Evolutionary conservation across 371 early-diverging fungal genomes (phyloP), one percentile per base, ranked within the genome.

Genomic region (Mucor irregularis): DNA sequence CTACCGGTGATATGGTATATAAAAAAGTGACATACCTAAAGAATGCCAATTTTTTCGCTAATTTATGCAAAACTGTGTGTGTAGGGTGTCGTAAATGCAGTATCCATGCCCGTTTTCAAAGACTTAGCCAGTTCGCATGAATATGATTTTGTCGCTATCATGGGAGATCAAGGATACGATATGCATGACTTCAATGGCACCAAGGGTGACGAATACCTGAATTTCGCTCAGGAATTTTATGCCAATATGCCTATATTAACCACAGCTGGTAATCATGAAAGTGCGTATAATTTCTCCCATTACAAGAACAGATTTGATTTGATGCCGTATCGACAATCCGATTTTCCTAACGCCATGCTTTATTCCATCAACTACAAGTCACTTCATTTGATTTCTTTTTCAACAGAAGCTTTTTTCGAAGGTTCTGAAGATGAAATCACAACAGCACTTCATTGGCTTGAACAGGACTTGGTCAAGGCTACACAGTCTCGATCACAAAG

Each of bases 171-270:
- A 37, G 53, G 64, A 13, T 78, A 78, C 29, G 48, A 78, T 38
- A 60, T 78, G 67, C 61, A 43, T 17, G 78, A 78, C 26, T 68
- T 69, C 31, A 57, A 74, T 37, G 78, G 78, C 4, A 59, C 52
- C 0, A 78, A 78, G 31, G 78, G 75, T 17, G 78, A 78, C 60
- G 61, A 78, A 34, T 78, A 72, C 28, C 42, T 78, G 65, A 74
- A 74, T 33, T 61, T 74, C 48, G 54, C 63, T 40, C 73, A 78
- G 51, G 53, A 65, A 17, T 40, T 78, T 0, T 74, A 56, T 51
- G 68, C 73, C 24, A 62, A 55, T 17, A 53, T 74, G 1, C 78
- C 78, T 29, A 74, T 63, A 33, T 34, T 78, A 52, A 74, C 74
- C 35, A 61, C 62, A 8, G 66, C 64, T 14, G 78, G 78, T 5